phyloP scores from a whole-genome alignment of 1,284 basidiomycete species.

The Veloboletus limbatus region DNA sequence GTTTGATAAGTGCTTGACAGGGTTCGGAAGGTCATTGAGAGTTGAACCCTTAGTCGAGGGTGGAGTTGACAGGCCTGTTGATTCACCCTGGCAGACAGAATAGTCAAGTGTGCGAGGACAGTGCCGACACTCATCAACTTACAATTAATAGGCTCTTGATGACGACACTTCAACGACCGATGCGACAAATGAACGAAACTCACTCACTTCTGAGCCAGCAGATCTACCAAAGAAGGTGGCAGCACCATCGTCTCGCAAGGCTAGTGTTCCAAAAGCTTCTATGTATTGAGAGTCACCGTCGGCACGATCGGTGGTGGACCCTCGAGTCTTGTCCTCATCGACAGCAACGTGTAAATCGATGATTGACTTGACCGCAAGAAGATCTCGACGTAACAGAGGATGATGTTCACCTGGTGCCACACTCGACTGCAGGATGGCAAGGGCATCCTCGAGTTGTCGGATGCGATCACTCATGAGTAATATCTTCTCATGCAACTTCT shows the following conservation, averaged over 20 bases:
- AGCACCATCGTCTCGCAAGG: constrained; percentile 59
- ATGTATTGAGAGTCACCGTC: constrained; percentile 50
- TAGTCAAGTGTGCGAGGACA: background rate
- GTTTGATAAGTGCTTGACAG: constrained; percentile 45
- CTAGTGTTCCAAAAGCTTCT: constrained; percentile 61
- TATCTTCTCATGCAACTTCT: constrained; percentile 71
- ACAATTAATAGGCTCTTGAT: constrained; percentile 52
- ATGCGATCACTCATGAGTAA: constrained; percentile 72
- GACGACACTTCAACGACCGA: background rate
- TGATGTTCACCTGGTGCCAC: constrained; percentile 49
- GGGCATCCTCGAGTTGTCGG: constrained; percentile 70
- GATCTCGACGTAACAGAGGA: constrained; percentile 58
- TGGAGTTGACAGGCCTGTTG: background rate
- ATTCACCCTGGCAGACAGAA: constrained; percentile 25
- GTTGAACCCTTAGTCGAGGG: constrained; percentile 1
- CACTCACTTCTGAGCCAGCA: constrained; percentile 58
- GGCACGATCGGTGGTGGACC: constrained; percentile 25
- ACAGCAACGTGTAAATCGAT: constrained; percentile 58
- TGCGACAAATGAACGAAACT: background rate
- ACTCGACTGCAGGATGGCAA: constrained; percentile 56
- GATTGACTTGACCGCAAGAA: constrained; percentile 67
- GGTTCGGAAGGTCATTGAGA: constrained; percentile 24
- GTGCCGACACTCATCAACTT: constrained; percentile 22
- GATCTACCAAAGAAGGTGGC: constrained; percentile 65
- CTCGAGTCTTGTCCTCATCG: constrained; percentile 34